phyloP scores from a whole-genome alignment of 108 stramenopile species.

The Mediolabrus comicus region DNA sequence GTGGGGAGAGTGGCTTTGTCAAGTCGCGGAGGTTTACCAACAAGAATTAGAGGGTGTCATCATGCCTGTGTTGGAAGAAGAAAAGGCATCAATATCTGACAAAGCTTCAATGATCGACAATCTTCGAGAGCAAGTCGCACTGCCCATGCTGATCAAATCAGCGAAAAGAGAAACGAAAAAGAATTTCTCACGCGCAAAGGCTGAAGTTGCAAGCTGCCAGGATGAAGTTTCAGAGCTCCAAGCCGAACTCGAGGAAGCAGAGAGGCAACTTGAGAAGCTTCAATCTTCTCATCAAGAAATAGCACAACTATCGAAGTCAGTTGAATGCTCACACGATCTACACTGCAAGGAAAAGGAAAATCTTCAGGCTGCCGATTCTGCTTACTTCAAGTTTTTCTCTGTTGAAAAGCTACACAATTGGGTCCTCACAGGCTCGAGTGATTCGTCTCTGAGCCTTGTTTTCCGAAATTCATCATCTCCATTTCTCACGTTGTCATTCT shows the following conservation, averaged over 20 bases:
- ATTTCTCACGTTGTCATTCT: constrained; percentile 35
- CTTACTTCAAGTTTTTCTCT: constrained; percentile 48
- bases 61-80: constrained; percentile 11
- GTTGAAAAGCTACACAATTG: constrained; percentile 54
- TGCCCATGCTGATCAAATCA: constrained; percentile 18
- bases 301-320: constrained; percentile 8
- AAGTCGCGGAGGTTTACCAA: constrained; percentile 44
- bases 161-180: constrained; percentile 38
- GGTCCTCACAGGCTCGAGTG: constrained; percentile 32
- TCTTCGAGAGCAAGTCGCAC: constrained; percentile 26
- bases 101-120: constrained; percentile 23
- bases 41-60: constrained; percentile 17
- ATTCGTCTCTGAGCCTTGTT: constrained; percentile 25
- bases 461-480: constrained; percentile 28
- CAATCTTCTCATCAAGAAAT: constrained; percentile 7
- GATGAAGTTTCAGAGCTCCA: constrained; percentile 41
- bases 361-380: constrained; percentile 31
- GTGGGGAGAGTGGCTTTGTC: constrained; percentile 52
- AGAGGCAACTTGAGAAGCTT: constrained; percentile 12
- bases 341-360: neutral
- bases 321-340: constrained; percentile 20
- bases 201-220: constrained; percentile 19
- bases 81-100: constrained; percentile 3
- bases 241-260: constrained; percentile 30
- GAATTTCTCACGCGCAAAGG: constrained; percentile 33